Percentiles rank a stretch among this genome's conserved stretches.
Conservation (phyloP, 352 stramenopile species). For the Phytophthora vignae region DNA sequence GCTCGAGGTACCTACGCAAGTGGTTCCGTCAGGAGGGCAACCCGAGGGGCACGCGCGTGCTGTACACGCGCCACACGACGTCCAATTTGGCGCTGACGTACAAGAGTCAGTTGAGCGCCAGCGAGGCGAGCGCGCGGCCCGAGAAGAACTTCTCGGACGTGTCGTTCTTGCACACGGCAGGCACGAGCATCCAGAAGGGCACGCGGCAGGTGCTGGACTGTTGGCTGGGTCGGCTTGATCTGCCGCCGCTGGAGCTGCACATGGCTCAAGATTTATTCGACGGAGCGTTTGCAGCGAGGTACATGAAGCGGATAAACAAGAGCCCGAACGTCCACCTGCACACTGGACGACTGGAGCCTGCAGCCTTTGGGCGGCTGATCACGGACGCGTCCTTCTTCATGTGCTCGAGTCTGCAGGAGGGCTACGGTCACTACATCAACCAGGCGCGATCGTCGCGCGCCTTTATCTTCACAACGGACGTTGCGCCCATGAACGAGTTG, state of each 20-base stretch:
- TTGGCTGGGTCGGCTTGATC: constrained; percentile 40
- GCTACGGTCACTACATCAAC: constrained; percentile 77
- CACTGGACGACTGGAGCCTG: constrained; percentile 40
- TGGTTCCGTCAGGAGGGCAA: constrained; percentile 77
- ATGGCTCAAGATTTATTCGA: constrained; percentile 48
- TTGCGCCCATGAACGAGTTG: constrained; percentile 69
- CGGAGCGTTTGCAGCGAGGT: constrained; percentile 34
- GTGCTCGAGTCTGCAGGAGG: constrained; percentile 60
- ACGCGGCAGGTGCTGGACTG: constrained; percentile 52
- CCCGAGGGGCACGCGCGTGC: constrained; percentile 47
- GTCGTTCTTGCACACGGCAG: constrained; percentile 52
- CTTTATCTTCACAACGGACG: constrained; percentile 61
- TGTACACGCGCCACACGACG: constrained; percentile 74
- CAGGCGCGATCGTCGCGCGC: constrained; percentile 56
- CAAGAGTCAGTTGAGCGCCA: constrained; percentile 28
- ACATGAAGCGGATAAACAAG: constrained; percentile 29
- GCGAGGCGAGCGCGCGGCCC: constrained; percentile 9
- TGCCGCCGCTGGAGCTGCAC: constrained; percentile 48
- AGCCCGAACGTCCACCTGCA: constrained; percentile 44
- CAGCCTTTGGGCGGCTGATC: constrained; percentile 51
- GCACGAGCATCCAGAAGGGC: constrained; percentile 57
- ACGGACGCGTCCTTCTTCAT: constrained; percentile 53
- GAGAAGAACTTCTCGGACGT: constrained; percentile 55
- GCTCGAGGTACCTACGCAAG: constrained; percentile 41
- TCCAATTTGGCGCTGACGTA: constrained; percentile 48